A percentile compares a stretch with the other conserved stretches of the same genome.
phyloP scores from a whole-genome alignment of 1,284 basidiomycete species.

The Neolentinus lepideus region DNA sequence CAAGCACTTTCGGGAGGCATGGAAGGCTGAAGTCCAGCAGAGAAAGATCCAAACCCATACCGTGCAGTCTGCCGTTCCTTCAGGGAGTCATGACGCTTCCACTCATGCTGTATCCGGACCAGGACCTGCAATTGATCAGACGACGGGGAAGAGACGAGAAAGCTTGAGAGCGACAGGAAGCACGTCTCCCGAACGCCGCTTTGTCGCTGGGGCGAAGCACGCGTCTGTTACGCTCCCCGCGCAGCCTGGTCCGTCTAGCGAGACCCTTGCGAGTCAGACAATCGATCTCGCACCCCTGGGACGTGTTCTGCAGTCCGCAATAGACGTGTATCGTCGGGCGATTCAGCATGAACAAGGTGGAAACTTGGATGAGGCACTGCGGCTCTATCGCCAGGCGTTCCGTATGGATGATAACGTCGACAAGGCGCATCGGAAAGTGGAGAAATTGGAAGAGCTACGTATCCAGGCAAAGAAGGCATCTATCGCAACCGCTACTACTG shows the following conservation, averaged over 20 bases:
- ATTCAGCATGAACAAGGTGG: conserved; percentile 68
- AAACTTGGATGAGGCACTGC: conserved; percentile 66
- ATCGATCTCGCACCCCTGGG: background rate
- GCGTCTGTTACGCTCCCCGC: background rate
- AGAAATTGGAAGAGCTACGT: conserved; percentile 26
- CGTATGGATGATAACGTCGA: conserved; percentile 67
- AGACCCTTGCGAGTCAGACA: background rate
- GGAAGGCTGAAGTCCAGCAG: conserved; percentile 60
- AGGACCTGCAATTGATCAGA: background rate
- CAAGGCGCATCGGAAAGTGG: conserved; percentile 48
- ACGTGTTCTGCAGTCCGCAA: conserved; percentile 37
- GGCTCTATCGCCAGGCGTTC: conserved; percentile 75
- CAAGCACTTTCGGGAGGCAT: conserved; percentile 63
- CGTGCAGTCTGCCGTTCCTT: background rate
- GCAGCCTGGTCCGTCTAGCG: background rate
- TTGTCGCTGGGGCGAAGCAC: background rate
- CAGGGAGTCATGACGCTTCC: background rate
- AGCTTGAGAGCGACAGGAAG: background rate
- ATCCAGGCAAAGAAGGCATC: background rate
- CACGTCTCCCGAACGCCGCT: background rate
- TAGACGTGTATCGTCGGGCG: conserved; percentile 64
- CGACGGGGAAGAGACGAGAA: background rate
- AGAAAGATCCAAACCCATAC: conserved; percentile 15
- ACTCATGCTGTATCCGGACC: background rate
- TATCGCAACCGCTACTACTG: background rate